phyloP scores from a whole-genome alignment of 164 flowering plant species.

The Sextonia rubra region DNA sequence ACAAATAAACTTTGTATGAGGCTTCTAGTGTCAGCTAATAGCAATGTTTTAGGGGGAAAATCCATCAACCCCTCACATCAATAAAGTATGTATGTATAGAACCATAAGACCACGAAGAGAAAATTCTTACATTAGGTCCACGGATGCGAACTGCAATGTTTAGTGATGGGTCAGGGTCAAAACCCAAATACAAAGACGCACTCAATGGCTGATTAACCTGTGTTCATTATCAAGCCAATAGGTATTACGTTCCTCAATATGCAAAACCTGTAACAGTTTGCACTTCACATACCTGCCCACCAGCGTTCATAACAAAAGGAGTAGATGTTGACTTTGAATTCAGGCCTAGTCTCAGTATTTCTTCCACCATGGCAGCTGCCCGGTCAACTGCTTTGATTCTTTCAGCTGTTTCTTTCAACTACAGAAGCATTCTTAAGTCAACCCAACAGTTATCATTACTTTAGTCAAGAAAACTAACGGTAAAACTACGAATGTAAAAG shows the following conservation, averaged over 20 bases:
- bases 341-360: constrained; percentile 73
- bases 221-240: constrained; percentile 13
- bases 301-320: constrained; percentile 23
- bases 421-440: constrained; percentile 19
- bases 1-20: neutral
- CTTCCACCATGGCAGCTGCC: constrained; percentile 96
- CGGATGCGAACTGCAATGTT: constrained; percentile 80
- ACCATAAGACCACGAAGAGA: neutral
- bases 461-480: too few relatives aligned
- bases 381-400: constrained; percentile 88
- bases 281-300: constrained; percentile 36
- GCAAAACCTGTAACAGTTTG: neutral
- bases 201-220: constrained; percentile 46
- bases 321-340: constrained; percentile 25
- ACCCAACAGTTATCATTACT: neutral
- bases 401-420: constrained; percentile 89
- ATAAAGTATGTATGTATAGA: neutral
- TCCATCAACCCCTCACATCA: neutral
- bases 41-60: neutral
- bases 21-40: neutral
- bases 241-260: neutral
- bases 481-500: too few relatives aligned
- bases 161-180: constrained; percentile 69
- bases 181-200: constrained; percentile 74
- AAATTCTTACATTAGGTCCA: constrained; percentile 89